Base-by-base conservation (phyloP, 805 yeast species). In the Yamadazyma takamatsuzukensis region DNA sequence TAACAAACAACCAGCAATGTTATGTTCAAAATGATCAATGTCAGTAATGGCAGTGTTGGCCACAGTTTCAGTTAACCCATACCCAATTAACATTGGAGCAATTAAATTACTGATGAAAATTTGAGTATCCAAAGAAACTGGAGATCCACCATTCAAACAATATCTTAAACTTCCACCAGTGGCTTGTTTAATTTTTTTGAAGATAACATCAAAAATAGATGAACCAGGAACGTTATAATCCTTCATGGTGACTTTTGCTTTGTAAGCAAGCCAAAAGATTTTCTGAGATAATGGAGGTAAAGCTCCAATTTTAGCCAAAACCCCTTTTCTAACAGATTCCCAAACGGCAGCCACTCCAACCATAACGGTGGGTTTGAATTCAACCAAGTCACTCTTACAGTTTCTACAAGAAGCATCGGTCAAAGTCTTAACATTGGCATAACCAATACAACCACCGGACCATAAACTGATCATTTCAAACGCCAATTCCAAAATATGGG, bases 271-370 rank as follows among this genome's bases (percentile, higher is more conserved):
- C 97, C 98, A 93, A 58, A 93, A 93, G 27, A 90, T 52, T 56
- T 76, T 83, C 63, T 87, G 95, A 19, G 74, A 71, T 15, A 80
- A 47, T 11, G 76, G 49, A 12, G 95, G 83, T 49, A 71, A 70
- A 49, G 77, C 73, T 45, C 70, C 67, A 45, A 93, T 75, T 64
- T 89, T 88, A 34, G 75, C 75, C 37, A 86, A 40, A 39, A 93
- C 83, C 38, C 98, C 98, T 70, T 93, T 93, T 61, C 89, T 83
- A 40, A 93, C 86, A 23, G 83, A 73, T 69, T 93, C 98, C 95
- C 96, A 93, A 33, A 93, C 97, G 4, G 97, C 96, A 12, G 97
- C 97, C 36, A 93, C 98, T 61, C 96, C 98, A 44, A 88, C 96
- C 96, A 93, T 84, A 47, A 89, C 63, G 4, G 96, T 84, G 38